Evolutionary conservation across 2,329 filamentous ascomycete species (phyloP), one percentile per base, ranked within the genome.

Genomic region (Alternaria novae-zelandiae): DNA sequence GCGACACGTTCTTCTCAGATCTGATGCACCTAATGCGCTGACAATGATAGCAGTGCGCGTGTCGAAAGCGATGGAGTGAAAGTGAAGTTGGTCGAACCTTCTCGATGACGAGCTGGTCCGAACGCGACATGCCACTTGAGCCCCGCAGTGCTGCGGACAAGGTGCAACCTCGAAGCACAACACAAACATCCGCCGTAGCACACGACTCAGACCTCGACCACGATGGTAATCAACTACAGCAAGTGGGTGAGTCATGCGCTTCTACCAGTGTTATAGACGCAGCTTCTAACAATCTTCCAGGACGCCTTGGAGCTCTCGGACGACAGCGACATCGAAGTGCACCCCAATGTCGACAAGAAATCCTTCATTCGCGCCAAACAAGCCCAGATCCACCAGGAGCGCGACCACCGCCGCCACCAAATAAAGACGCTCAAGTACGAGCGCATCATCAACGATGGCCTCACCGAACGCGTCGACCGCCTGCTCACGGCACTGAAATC

Each of bases 321-420:
- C 82, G 96, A 99, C 82, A 97, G 94, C 55, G 96, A 99, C 77
- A 90, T 99, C 74, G 96, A 99, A 83, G 96, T 98, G 55, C 96
- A 99, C 82, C 96, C 96, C 64, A 99, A 99, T 79, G 96, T 99
- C 79, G 96, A 99, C 84, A 99, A 99, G 82, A 89, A 91, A 55
- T 98, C 95, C 65, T 99, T 99, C 82, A 99, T 99, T 80, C 93
- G 95, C 70, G 96, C 96, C 69, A 99, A 99, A 83, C 96, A 98
- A 84, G 91, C 90, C 73, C 94, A 99, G 83, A 99, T 99, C 74
- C 96, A 99, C 81, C 89, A 94, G 77, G 91, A 97, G 79, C 91
- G 96, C 59, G 86, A 90, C 70, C 91, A 96, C 75, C 91, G 96
- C 61, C 93, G 91, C 78, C 89, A 92, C 73, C 91, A 97, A 76